Base-by-base conservation (phyloP, 139 green algal species). In the Chlamydomonas asymmetrica region DNA sequence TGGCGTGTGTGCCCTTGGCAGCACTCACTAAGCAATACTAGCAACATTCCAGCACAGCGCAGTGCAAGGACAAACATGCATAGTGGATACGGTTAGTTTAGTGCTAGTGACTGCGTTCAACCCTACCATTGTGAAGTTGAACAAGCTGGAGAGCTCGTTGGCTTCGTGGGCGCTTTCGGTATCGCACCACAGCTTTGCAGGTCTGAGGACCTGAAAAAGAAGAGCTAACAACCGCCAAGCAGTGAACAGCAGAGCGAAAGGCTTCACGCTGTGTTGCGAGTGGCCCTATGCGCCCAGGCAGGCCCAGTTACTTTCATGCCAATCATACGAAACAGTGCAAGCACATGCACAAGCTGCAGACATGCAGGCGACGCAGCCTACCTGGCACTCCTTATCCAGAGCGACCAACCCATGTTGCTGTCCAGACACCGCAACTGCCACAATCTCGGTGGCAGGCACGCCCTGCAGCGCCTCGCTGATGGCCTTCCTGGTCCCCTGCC, bases 401-500 rank as follows among this genome's bases (percentile, higher is more conserved):
- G 83, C 82, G 32, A 98, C 93, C 54, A 97, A 66, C 1, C 92
- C 94, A 73, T 98, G 94, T 83, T 97, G 94, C 88, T 98, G 94
- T 4, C 94, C 94, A 49, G 84, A 93, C 16, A 98, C 94, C 37
- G 77, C 89, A 0, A 98, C 73, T 0, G 49, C 91, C 23, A 49
- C 63, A 0, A 98, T 83, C 1, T 63, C 35, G 16, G 35, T 67
- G 0, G 34, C 10, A 27, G 83, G 80, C 13, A 82, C 39, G 3
- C 43, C 66, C 1, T 43, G 35, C 23, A 92, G 70, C 2, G 85
- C 85, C 39, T 84, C 48, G 1, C 54, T 45, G 9, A 84, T 73
- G 9, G 70, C 78, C 39, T 82, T 38, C 31, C 69, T 64, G 0
- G 80, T 18, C 0, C 67, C 78, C 67, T 81, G 45, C 8, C 35